A percentile compares a stretch with the other conserved stretches of the same genome.
Evolutionary conservation across 129 eudicot species (phyloP).

Genomic region (Ambrosia trifida): DNA sequence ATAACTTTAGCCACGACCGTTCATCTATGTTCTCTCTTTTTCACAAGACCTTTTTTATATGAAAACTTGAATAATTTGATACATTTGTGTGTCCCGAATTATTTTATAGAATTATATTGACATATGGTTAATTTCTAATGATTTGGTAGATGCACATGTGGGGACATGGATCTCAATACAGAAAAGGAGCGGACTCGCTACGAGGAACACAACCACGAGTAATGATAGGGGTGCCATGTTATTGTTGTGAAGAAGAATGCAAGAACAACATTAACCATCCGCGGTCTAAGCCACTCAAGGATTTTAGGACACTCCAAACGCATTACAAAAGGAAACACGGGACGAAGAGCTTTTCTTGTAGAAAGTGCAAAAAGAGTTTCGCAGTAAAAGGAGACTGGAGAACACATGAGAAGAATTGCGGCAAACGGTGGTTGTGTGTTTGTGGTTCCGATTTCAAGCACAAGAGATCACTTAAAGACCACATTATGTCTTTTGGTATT

Average conservation of each 20-base stretch:
- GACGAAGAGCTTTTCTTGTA: slow-evolving; percentile 55
- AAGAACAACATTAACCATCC: slow-evolving; percentile 83
- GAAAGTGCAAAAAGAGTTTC: slow-evolving; percentile 71
- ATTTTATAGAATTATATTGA: neutral
- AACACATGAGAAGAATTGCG: slow-evolving; percentile 91
- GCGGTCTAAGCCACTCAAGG: slow-evolving; percentile 70
- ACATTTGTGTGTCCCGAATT: too few relatives aligned
- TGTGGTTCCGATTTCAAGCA: slow-evolving; percentile 94
- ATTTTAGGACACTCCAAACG: slow-evolving; percentile 79
- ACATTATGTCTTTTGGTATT: slow-evolving; percentile 63
- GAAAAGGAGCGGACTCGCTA: slow-evolving; percentile 75
- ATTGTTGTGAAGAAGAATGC: slow-evolving; percentile 88
- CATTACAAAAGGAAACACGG: slow-evolving; percentile 92
- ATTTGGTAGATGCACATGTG: slow-evolving; percentile 85
- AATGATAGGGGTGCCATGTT: slow-evolving; percentile 71
- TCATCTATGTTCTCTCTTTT: too few relatives aligned
- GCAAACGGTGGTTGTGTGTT: slow-evolving; percentile 79
- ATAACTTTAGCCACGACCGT: too few relatives aligned
- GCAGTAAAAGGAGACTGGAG: slow-evolving; percentile 96
- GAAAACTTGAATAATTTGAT: too few relatives aligned
- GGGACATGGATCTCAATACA: slow-evolving; percentile 87
- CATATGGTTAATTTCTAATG: neutral
- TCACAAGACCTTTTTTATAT: too few relatives aligned
- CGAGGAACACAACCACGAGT: slow-evolving; percentile 72
- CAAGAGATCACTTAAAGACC: slow-evolving; percentile 86